Conservation (phyloP, 192 early-diverging fungal genomes). For the Jimgerdemannia flammicorona region DNA sequence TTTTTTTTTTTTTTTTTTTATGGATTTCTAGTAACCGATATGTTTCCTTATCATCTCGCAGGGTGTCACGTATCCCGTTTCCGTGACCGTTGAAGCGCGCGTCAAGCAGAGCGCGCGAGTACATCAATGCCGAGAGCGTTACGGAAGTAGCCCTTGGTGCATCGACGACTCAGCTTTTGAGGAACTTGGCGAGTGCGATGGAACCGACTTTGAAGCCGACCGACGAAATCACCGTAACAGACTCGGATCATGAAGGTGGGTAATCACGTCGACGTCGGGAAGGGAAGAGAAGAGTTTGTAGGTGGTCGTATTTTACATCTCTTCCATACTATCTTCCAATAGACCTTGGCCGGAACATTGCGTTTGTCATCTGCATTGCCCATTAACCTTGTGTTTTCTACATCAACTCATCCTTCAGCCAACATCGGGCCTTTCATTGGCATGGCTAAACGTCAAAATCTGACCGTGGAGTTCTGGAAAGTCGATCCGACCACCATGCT, state of each 20-base stretch:
- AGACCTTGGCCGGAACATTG: too few relatives aligned
- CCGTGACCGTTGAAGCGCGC: not conserved
- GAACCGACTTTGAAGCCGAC: not conserved
- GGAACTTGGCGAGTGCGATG: not conserved
- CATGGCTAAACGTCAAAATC: not conserved
- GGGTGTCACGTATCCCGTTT: not conserved
- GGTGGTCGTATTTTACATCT: too few relatives aligned
- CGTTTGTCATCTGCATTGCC: too few relatives aligned
- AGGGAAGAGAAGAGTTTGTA: too few relatives aligned
- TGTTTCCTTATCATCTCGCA: not conserved
- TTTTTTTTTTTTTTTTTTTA: too few relatives aligned
- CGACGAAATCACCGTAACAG: not conserved
- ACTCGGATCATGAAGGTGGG: constrained; percentile 2
- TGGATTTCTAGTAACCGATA: too few relatives aligned
- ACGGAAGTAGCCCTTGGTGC: not conserved
- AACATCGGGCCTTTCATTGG: not conserved
- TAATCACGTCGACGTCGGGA: not conserved
- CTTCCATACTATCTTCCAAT: too few relatives aligned
- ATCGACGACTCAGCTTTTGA: not conserved
- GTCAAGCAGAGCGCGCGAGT: not conserved
- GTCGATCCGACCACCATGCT: not conserved
- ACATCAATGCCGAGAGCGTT: not conserved
- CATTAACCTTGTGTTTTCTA: too few relatives aligned
- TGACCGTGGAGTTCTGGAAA: not conserved
- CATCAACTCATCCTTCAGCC: not conserved